Evolutionary conservation across 192 early-diverging fungal species (phyloP), one percentile per base, ranked within the genome.

Genomic region (Backusella sp.): DNA sequence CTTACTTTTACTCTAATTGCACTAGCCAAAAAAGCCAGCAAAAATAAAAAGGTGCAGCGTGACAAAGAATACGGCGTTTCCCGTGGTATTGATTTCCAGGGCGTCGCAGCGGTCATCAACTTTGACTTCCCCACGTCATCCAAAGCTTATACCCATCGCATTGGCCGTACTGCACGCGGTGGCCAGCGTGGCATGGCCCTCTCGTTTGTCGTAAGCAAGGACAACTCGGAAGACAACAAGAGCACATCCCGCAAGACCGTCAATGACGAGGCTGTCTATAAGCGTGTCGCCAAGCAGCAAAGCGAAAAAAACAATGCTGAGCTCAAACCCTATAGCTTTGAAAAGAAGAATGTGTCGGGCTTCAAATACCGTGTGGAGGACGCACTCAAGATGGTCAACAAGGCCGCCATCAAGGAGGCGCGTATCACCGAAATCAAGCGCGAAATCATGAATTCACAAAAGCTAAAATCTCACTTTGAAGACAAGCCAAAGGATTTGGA

Each of bases 381-480:
- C 86, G 98, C 95, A 30, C 80, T 99, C 73, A 84, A 91, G 17
- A 82, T 88, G 2, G 92, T 98, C 4, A 96, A 95, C 1, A 79
- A 85, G 14, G 82, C 80, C 6, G 87, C 93, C 23, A 89, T 99
- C 62, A 92, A 91, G 26, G 96, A 98, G 79, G 96, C 98, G 7
- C 86, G 98, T 70, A 81, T 97, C n/a, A 97, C 95, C 80, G 98
- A 99, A 82, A 80, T 99, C 73, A 96, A 96, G 83, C 86, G 89
- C 37, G 98, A 99, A 85, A 97, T 98, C 70, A 75, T 99, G 66
- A 97, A 95, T 80, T 96, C 95, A 19, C 95, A 98, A 79, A 97
- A 95, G 82, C 89, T 99, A 66, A 95, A 96, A 86, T 86, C 95
- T 1, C 95, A 99, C 85, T 99, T 99, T 84, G 96, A 97, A 82